Evolutionary conservation across 2,329 filamentous ascomycete genomes (phyloP).

Genomic region (Scleromitrula shiraiana): DNA sequence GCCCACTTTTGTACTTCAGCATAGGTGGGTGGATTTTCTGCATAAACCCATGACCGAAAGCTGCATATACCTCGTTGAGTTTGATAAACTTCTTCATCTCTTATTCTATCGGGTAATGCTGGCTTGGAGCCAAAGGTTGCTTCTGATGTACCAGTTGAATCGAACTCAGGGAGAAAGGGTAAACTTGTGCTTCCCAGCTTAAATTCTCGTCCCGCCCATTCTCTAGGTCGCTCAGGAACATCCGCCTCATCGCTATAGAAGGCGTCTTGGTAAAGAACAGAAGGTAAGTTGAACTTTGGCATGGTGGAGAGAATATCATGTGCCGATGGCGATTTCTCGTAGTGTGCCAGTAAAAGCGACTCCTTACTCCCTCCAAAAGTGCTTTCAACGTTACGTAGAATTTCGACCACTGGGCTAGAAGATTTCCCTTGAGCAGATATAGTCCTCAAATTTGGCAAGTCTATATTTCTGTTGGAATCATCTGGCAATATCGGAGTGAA

Average conservation of each 20-base stretch:
- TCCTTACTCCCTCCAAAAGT: not conserved
- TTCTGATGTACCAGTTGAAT: slow-evolving; percentile 49
- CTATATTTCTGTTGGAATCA: not conserved
- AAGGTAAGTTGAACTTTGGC: slow-evolving; percentile 48
- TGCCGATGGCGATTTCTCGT: slow-evolving; percentile 33
- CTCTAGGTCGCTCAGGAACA: slow-evolving; percentile 65
- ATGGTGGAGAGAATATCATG: slow-evolving; percentile 49
- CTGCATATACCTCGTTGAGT: slow-evolving; percentile 49
- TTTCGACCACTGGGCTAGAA: not conserved
- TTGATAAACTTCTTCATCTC: slow-evolving; percentile 43
- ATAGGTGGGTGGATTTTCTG: slow-evolving; percentile 59
- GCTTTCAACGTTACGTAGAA: not conserved
- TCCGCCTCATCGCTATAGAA: slow-evolving; percentile 80
- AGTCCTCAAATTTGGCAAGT: not conserved
- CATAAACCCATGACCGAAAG: slow-evolving; percentile 70
- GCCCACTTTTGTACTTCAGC: slow-evolving; percentile 66
- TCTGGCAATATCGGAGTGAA: not conserved
- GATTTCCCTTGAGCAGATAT: too few species aligned
- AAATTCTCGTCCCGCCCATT: slow-evolving; percentile 86
- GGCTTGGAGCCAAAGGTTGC: slow-evolving; percentile 48
- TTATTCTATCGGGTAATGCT: slow-evolving; percentile 40
- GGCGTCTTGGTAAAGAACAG: slow-evolving; percentile 74
- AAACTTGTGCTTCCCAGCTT: slow-evolving; percentile 66
- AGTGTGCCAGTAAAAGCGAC: not conserved
- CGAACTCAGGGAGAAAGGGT: slow-evolving; percentile 74